Evolutionary conservation across 2,329 filamentous ascomycete genomes (phyloP).

Genomic region (Pestalotiopsis sp.): DNA sequence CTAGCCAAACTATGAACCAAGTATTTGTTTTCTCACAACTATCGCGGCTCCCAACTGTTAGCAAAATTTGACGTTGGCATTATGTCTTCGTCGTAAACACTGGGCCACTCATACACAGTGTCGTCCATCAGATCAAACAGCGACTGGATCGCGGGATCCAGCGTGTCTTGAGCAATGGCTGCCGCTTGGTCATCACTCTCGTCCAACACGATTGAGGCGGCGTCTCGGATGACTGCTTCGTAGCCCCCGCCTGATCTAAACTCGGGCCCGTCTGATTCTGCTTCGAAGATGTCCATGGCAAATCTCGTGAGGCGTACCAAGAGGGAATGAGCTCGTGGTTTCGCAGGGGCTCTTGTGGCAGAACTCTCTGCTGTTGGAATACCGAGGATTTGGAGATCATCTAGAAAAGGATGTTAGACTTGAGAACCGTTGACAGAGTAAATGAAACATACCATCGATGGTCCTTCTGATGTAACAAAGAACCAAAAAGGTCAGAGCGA

Average conservation of each 20-base stretch:
- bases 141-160: slow-evolving; percentile 7
- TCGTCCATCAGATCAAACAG: slow-evolving; percentile 11
- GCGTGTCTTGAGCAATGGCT: not conserved
- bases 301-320: slow-evolving; percentile 1
- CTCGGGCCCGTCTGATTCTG: not conserved
- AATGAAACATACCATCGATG: not conserved
- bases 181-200: not conserved
- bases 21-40: not conserved
- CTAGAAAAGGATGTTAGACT: not conserved
- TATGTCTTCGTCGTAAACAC: not conserved
- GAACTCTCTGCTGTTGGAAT: not conserved
- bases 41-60: not conserved
- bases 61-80: not conserved
- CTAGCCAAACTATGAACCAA: not conserved
- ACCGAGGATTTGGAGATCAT: slow-evolving; percentile 2
- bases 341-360: not conserved
- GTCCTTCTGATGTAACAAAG: slow-evolving; percentile 7
- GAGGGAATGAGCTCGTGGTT: not conserved
- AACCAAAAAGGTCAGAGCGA: slow-evolving; percentile 9
- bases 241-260: slow-evolving; percentile 3
- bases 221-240: slow-evolving; percentile 4
- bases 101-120: slow-evolving; percentile 6
- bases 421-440: not conserved
- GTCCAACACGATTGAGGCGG: slow-evolving; percentile 8
- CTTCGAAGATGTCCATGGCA: slow-evolving; percentile 6